A percentile compares a stretch with the other conserved stretches of the same genome.
These are phyloP conservation scores for Chaetomium tenue DNA, from an alignment of 495 filamentous ascomycete species.

Conservation along the genomic window DNA sequence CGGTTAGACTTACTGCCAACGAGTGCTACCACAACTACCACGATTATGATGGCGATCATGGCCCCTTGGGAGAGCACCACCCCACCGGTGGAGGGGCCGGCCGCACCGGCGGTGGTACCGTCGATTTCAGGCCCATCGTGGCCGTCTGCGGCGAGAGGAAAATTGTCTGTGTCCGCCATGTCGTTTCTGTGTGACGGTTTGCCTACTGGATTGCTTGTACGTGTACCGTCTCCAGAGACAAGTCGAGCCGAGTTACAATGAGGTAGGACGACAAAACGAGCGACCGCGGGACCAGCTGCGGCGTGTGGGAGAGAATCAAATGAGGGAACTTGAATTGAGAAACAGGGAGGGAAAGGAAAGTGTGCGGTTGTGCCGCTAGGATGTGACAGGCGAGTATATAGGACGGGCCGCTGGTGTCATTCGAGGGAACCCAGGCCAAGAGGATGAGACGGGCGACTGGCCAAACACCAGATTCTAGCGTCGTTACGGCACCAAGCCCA, in stretches of 20 bases:
- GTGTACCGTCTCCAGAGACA: conserved; percentile 3
- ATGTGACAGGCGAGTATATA: conserved; percentile 15
- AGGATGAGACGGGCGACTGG: neutral
- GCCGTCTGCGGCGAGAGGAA: conserved; percentile 43
- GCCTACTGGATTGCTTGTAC: conserved; percentile 9
- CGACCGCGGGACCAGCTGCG: conserved; percentile 24
- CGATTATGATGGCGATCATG: conserved; percentile 61
- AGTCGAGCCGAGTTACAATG: neutral
- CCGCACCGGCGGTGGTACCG: conserved; percentile 54
- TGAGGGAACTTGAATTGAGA: neutral
- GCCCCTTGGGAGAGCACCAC: conserved; percentile 57
- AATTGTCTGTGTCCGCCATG: conserved; percentile 22
- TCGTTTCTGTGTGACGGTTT: neutral
- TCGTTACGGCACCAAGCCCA: neutral
- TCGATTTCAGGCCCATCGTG: conserved; percentile 27
- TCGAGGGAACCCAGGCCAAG: neutral
- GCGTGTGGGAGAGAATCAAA: conserved; percentile 7
- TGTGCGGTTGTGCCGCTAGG: conserved; percentile 7
- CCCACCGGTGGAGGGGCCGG: conserved; percentile 50
- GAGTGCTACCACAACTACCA: conserved; percentile 56
- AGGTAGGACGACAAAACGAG: conserved; percentile 14
- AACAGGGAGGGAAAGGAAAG: conserved; percentile 3
- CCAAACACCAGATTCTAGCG: conserved; percentile 5
- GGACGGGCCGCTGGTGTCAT: neutral
- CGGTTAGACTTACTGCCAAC: conserved; percentile 51